Conservation (phyloP, 306 rosid genomes). For the Cucurbita pepo region DNA sequence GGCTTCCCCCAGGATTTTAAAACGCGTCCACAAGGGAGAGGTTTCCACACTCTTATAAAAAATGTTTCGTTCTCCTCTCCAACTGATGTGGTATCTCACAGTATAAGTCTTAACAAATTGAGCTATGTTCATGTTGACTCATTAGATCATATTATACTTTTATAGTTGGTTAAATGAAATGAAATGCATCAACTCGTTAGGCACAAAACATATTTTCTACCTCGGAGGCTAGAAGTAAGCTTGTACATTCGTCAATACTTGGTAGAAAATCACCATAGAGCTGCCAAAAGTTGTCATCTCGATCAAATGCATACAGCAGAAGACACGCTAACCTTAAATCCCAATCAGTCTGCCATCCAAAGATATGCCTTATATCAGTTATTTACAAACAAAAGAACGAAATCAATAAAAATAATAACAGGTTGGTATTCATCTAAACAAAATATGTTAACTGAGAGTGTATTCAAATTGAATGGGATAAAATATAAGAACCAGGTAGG, state of each 20-base stretch:
- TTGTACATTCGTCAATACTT: slow-evolving; percentile 69
- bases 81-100: too few relatives aligned
- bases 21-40: too few relatives aligned
- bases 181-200: too few relatives aligned
- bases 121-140: neutral
- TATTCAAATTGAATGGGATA: neutral
- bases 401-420: neutral
- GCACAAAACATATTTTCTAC: slow-evolving; percentile 16
- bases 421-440: neutral
- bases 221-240: slow-evolving; percentile 83
- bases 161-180: too few relatives aligned
- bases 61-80: too few relatives aligned
- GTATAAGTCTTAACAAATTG: too few relatives aligned
- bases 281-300: slow-evolving; percentile 87
- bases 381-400: neutral
- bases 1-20: too few relatives aligned
- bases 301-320: slow-evolving; percentile 64
- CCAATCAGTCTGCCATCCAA: slow-evolving; percentile 92
- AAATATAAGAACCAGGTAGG: neutral
- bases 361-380: slow-evolving; percentile 16
- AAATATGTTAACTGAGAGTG: neutral
- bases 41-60: too few relatives aligned
- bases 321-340: slow-evolving; percentile 90
- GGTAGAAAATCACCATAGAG: slow-evolving; percentile 83
- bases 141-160: neutral